A percentile compares a stretch with the other conserved stretches of the same genome.
These are phyloP conservation scores for Penicillium sp. DNA, from an alignment of 2,329 filamentous ascomycete genomes.

Conservation along the genomic window DNA sequence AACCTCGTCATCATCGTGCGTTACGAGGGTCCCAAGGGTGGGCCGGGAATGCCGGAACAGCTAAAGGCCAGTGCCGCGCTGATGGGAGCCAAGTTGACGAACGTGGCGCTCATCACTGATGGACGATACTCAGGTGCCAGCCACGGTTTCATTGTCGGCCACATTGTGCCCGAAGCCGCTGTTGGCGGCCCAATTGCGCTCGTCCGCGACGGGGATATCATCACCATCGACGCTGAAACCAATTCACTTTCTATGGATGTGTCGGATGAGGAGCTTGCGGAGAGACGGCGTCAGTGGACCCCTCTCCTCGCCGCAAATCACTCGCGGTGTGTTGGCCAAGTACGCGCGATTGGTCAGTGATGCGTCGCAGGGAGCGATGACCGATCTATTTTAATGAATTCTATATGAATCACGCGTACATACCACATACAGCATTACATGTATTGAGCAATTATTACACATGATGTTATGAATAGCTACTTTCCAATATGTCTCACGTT, in stretches of 20 bases:
- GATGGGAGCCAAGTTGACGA: slow-evolving; percentile 85
- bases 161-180: slow-evolving; percentile 86
- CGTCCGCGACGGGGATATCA: slow-evolving; percentile 72
- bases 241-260: slow-evolving; percentile 73
- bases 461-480: slow-evolving; percentile 1
- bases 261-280: slow-evolving; percentile 66
- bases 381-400: slow-evolving; percentile 59
- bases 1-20: slow-evolving; percentile 87
- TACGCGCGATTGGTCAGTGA: slow-evolving; percentile 86
- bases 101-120: slow-evolving; percentile 89
- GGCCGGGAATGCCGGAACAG: slow-evolving; percentile 95
- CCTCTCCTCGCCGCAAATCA: slow-evolving; percentile 69
- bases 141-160: slow-evolving; percentile 91
- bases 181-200: slow-evolving; percentile 83
- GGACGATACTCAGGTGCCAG: slow-evolving; percentile 84
- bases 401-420: background rate
- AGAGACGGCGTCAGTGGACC: slow-evolving; percentile 66
- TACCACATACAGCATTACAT: background rate
- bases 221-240: slow-evolving; percentile 80
- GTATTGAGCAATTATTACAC: background rate
- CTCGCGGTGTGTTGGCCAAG: slow-evolving; percentile 82
- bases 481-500: background rate
- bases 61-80: slow-evolving; percentile 84
- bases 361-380: slow-evolving; percentile 87
- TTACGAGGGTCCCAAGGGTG: slow-evolving; percentile 91